Percentiles rank a stretch among this genome's conserved stretches.
These are phyloP conservation scores for Fusarium verrucosum DNA, from an alignment of 2,329 filamentous ascomycete species.

Conservation along the genomic window DNA sequence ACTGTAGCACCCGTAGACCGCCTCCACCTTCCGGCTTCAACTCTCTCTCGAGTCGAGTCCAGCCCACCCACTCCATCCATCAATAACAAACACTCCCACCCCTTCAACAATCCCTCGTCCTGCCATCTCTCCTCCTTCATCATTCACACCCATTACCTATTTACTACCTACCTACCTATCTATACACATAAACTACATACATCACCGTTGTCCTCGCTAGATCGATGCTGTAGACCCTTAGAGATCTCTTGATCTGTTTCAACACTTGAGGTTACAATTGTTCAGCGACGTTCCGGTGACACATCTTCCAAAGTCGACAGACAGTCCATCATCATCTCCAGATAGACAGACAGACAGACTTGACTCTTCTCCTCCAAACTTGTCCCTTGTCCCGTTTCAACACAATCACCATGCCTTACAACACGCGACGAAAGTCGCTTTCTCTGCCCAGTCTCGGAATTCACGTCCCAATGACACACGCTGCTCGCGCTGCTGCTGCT, in stretches of 20 bases:
- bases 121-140: slow-evolving; percentile 23
- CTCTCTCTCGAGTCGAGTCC: slow-evolving; percentile 26
- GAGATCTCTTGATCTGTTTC: slow-evolving; percentile 29
- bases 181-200: slow-evolving; percentile 14
- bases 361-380: slow-evolving; percentile 1
- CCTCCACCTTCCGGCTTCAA: slow-evolving; percentile 36
- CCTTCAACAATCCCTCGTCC: slow-evolving; percentile 30
- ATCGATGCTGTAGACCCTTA: slow-evolving; percentile 25
- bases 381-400: slow-evolving; percentile 16
- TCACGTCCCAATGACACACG: slow-evolving; percentile 76
- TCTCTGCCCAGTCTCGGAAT: slow-evolving; percentile 94
- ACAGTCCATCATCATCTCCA: slow-evolving; percentile 18
- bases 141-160: neutral
- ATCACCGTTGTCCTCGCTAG: slow-evolving; percentile 25
- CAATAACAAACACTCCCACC: slow-evolving; percentile 39
- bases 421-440: slow-evolving; percentile 94
- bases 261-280: slow-evolving; percentile 33
- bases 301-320: slow-evolving; percentile 32
- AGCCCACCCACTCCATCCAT: slow-evolving; percentile 26
- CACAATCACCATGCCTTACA: slow-evolving; percentile 78
- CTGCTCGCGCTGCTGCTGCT: slow-evolving; percentile 64
- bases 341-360: slow-evolving; percentile 29
- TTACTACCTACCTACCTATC: no score
- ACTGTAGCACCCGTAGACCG: slow-evolving; percentile 45
- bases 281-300: slow-evolving; percentile 31